Base-by-base conservation (phyloP, 1,284 basidiomycete species). In the Naganishia liquefaciens region DNA sequence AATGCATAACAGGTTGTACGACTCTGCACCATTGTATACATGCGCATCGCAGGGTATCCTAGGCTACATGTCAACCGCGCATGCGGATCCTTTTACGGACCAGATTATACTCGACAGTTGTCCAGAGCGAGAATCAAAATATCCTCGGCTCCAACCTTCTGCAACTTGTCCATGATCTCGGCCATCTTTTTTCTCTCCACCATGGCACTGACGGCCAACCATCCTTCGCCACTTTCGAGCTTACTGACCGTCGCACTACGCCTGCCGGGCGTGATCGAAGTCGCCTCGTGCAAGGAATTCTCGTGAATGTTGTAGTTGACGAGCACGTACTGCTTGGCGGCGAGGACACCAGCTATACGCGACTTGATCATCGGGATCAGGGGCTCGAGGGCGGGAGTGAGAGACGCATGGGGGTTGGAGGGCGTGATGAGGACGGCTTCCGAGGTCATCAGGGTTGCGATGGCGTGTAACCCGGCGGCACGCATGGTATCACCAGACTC, bases 401-500 rank as follows among this genome's bases (percentile, higher is more conserved):
- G 81, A 2, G 87, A 80, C 0, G 85, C 82, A 79, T 91, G 87
- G 0, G 86, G 85, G 9, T 80, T 82, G 61, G 80, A 81, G 1
- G 93, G 91, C 67, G 87, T 88, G 82, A 99, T 97, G 51, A 99
- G 86, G 61, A 97, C 91, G 3, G 95, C 95, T 80, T 99, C 90
- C 0, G 93, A 91, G 51, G 86, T 78, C 63, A 98, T 85, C 17
- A 99, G 79, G 2, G 92, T 95, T 50, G 88, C 89, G 74, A 99
- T 96, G 37, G 93, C 87, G 78, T 91, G 90, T 62, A 99, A 83
- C 53, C 95, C 95, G 2, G 94, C 95, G 27, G 95, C 96, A 47
- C 95, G 91, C 96, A 99, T 99, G 1, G 95, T 99, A 74, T 99
- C 96, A 33, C 95, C 95, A n/a, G 92, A 96, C 80, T 99, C 95